A percentile compares a stretch with the other conserved stretches of the same genome.
Evolutionary conservation across 768 basidiomycete species (phyloP).

Genomic region (Xerocomus spinulosus): DNA sequence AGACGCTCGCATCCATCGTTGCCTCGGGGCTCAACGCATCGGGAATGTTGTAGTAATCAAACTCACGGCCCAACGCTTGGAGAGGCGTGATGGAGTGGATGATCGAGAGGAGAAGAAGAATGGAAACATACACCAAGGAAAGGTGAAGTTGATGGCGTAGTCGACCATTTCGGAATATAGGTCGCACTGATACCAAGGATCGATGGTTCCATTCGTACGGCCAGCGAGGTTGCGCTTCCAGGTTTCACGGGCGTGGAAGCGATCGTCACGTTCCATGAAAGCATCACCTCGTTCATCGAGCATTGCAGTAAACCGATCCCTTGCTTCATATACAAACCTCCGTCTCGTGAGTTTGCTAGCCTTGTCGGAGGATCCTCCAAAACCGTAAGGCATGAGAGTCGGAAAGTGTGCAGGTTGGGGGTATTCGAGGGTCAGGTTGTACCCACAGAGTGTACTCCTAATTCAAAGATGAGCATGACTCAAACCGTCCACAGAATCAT

Average conservation of each 20-base stretch:
- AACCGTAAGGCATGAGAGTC: constrained; percentile 3
- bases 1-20: constrained; percentile 44
- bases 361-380: background rate
- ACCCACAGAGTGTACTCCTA: constrained; percentile 59
- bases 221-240: constrained; percentile 47
- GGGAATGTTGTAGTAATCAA: constrained; percentile 1
- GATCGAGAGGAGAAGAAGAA: constrained; percentile 1
- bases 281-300: constrained; percentile 14
- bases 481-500: background rate
- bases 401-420: constrained; percentile 57
- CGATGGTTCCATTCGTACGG: constrained; percentile 52
- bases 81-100: background rate
- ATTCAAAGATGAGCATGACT: background rate
- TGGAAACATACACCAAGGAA: constrained; percentile 46
- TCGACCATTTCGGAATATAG: constrained; percentile 59
- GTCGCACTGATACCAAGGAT: constrained; percentile 59
- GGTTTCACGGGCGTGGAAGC: constrained; percentile 16
- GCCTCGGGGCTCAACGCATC: constrained; percentile 39
- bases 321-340: constrained; percentile 9
- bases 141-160: constrained; percentile 67
- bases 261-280: constrained; percentile 18
- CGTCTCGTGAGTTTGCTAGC: constrained; percentile 10
- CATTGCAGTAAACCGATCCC: constrained; percentile 2
- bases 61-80: constrained; percentile 5
- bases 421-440: constrained; percentile 63